Conservation (phyloP, 2,329 filamentous ascomycete species). For the Colletotrichum orchidophilum region DNA sequence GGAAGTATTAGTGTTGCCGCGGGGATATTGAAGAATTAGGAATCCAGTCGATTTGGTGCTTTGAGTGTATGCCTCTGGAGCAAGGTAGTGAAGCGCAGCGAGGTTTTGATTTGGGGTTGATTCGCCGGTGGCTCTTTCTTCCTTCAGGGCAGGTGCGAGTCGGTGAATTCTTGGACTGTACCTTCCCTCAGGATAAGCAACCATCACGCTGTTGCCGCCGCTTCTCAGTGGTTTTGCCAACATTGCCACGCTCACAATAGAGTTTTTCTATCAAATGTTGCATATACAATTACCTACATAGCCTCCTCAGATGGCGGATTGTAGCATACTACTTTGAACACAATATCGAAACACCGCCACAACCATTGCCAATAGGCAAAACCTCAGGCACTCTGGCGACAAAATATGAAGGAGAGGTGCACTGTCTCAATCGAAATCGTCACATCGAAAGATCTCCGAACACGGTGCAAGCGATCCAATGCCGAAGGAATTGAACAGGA, state of each 20-base stretch:
- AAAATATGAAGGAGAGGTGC: neutral
- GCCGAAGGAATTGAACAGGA: slow-evolving; percentile 11
- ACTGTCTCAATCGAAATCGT: neutral
- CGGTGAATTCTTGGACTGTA: neutral
- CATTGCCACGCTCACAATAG: neutral
- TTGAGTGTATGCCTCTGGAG: too few species aligned
- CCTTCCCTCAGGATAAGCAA: neutral
- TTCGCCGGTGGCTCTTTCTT: neutral
- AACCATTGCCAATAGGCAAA: neutral
- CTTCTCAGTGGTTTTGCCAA: neutral
- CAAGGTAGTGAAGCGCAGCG: neutral
- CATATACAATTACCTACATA: neutral
- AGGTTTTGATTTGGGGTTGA: neutral
- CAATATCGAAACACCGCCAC: neutral
- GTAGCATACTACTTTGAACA: neutral
- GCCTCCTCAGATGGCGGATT: neutral
- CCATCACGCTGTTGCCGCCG: neutral
- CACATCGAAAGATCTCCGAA: neutral
- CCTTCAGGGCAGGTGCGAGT: neutral
- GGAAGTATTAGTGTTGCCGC: too few species aligned
- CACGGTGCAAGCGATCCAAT: neutral
- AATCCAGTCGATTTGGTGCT: too few species aligned
- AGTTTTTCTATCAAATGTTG: neutral
- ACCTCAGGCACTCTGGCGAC: too few species aligned
- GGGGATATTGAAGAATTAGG: too few species aligned